Evolutionary conservation across 2,329 filamentous ascomycete species (phyloP).

Genomic region (Pseudogymnoascus pannorum): DNA sequence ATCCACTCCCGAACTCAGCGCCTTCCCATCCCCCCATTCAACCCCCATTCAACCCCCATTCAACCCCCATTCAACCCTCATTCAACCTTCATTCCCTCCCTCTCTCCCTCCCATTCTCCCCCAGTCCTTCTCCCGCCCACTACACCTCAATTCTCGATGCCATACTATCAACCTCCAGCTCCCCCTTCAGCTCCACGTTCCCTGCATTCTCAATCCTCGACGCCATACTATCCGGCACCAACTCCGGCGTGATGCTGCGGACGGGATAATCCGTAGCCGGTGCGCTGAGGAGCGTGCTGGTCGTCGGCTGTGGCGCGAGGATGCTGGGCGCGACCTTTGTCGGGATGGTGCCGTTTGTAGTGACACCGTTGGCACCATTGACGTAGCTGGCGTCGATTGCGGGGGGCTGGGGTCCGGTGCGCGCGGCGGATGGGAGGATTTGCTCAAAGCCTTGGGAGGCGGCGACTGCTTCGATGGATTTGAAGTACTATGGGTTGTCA

Average conservation of each 20-base stretch:
- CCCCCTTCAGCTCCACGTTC: slow-evolving; percentile 39
- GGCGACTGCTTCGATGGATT: slow-evolving; percentile 61
- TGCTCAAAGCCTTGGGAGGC: slow-evolving; percentile 50
- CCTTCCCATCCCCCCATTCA: neutral
- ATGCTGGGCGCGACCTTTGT: slow-evolving; percentile 34
- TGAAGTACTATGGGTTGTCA: slow-evolving; percentile 50
- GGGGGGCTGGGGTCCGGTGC: slow-evolving; percentile 38
- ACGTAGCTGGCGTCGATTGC: slow-evolving; percentile 17
- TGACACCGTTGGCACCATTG: slow-evolving; percentile 20
- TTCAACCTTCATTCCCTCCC: slow-evolving; percentile 35
- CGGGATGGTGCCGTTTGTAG: neutral
- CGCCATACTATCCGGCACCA: slow-evolving; percentile 54
- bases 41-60: slow-evolving; percentile 37
- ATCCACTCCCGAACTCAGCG: neutral
- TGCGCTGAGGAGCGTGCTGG: slow-evolving; percentile 45
- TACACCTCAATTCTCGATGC: neutral
- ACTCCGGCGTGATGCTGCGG: slow-evolving; percentile 49
- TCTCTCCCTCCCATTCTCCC: slow-evolving; percentile 53
- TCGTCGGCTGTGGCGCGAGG: slow-evolving; percentile 47
- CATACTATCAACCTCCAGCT: slow-evolving; percentile 57
- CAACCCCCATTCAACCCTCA: slow-evolving; percentile 53
- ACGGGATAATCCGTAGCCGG: slow-evolving; percentile 49
- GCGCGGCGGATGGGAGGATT: slow-evolving; percentile 48
- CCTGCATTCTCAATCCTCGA: neutral
- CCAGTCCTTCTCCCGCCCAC: slow-evolving; percentile 32